Evolutionary conservation across 2,329 filamentous ascomycete genomes (phyloP), one percentile per base, ranked within the genome.

Genomic region (Hawksworthiomyces lignivorus): DNA sequence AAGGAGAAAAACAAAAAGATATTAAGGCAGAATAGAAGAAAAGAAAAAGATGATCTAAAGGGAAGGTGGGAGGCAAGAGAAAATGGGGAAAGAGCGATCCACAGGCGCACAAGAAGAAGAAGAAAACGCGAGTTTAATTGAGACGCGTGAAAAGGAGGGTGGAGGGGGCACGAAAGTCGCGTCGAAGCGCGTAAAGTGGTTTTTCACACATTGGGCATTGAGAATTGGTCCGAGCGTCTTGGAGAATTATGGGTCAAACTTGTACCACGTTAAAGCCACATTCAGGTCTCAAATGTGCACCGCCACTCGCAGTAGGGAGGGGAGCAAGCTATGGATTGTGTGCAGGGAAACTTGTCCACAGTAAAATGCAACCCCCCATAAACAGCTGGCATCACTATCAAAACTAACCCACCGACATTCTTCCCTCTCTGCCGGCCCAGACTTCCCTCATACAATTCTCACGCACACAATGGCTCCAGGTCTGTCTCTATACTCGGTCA

Each of bases 151-250:
- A 46, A 45, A 46, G 45, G 48, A 39, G 39, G 38, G 39, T 37
- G 10, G 27, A 33, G 35, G 33, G 31, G 17, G n/a, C n/a, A n/a
- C n/a, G n/a, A n/a, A 10, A 12, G 36, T 36, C 54, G 55, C 54
- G 56, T 57, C 39, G 28, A 27, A 38, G 56, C 64, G 64, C 64
- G 64, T 67, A 62, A 65, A 67, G 63, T 65, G 59, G 52, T 61
- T 58, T 50, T 38, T 30, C n/a, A n/a, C n/a, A n/a, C n/a, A n/a
- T n/a, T n/a, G n/a, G n/a, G n/a, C n/a, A n/a, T 26, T 26, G 24
- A n/a, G n/a, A n/a, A n/a, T 12, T 26, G 24, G 24, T 26, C 24
- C 12, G 24, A 12, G 2, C 24, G 24, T 26, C 24, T 26, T 8
- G 12, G 3, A 26, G 8, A 31, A 39, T 39, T 22, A 17, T 21